Base-by-base conservation (phyloP, 2,329 filamentous ascomycete species). In the Bretziella fagacearum region DNA sequence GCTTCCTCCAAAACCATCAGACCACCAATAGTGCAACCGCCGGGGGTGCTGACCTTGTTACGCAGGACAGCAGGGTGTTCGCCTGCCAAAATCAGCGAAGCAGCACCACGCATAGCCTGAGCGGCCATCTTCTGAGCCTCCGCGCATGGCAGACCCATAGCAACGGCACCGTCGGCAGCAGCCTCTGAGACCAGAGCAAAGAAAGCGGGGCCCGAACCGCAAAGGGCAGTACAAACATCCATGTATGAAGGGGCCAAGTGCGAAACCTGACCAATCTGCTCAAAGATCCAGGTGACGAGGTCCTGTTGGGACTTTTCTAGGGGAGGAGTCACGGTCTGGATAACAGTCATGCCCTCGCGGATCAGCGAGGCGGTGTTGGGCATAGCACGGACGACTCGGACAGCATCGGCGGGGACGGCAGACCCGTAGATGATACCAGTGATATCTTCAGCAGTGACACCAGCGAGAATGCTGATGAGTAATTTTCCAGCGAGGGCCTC, bases 281-380 rank as follows among this genome's bases (percentile, higher is more conserved):
- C 74, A 67, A 89, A 89, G 56, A 87, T 81, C 77, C 81, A 86
- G 25, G 73, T 77, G 15, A 85, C 71, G 8, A 87, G 68, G 51
- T 57, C 62, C 39, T 71, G 65, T 25, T 69, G 69, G 15, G 66
- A 62, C 1, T 67, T 57, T 4, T 70, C 65, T 11, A 84, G 65
- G 2, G 77, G 69, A 6, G 77, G 74, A 6, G 65, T 67, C 5
- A 70, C 67, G 39, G 70, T 76, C 41, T 75, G 77, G 54, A 93
- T 80, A 46, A 91, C 77, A 3, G 80, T 89, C 82, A 91, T 91
- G 54, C 74, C 79, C 62, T 93, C 79, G 40, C 83, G 67, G 49
- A 93, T 80, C 42, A 83, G 70, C 22, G 79, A 78, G 8, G 84
- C 84, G 0, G 82, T 87, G 65, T 93, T 93, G 55, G 84, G 84